A percentile compares a stretch with the other conserved stretches of the same genome.
These are phyloP conservation scores for Gentiana macrophylla DNA, from an alignment of 257 asterid species.

Conservation along the genomic window DNA sequence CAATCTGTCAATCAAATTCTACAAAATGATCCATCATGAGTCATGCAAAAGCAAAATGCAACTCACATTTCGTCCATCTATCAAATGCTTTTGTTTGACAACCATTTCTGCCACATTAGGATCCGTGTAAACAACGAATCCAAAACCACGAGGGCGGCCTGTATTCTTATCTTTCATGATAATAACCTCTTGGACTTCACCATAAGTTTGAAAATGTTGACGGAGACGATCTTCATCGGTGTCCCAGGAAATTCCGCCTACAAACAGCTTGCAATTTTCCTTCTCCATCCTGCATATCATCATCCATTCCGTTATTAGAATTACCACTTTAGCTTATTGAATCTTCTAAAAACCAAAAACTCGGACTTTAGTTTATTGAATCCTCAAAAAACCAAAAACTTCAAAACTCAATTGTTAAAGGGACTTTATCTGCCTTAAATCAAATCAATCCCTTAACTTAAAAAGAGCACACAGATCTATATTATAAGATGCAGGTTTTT, in stretches of 20 bases:
- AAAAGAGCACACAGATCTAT: slow-evolving; percentile 30
- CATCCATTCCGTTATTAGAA: not conserved
- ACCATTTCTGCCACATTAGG: slow-evolving; percentile 82
- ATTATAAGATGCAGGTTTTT: slow-evolving; percentile 13
- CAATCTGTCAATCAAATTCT: no score
- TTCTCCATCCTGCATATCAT: slow-evolving; percentile 56
- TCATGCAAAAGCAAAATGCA: not conserved
- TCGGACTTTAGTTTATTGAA: slow-evolving; percentile 13
- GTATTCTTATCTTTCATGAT: slow-evolving; percentile 89
- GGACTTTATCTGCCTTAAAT: slow-evolving; percentile 5
- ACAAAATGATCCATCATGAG: no score
- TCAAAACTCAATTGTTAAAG: not conserved
- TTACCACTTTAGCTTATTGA: no score
- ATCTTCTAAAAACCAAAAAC: slow-evolving; percentile 1
- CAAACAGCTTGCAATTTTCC: slow-evolving; percentile 69
- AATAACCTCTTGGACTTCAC: slow-evolving; percentile 77
- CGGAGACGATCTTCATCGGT: slow-evolving; percentile 77
- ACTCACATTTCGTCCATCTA: slow-evolving; percentile 91
- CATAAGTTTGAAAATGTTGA: slow-evolving; percentile 67
- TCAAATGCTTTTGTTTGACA: slow-evolving; percentile 64
- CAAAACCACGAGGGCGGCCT: slow-evolving; percentile 96
- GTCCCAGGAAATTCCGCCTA: slow-evolving; percentile 99
- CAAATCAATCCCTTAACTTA: slow-evolving; percentile 7
- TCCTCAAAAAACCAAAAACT: slow-evolving; percentile 10
- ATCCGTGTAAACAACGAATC: slow-evolving; percentile 71